Base-by-base conservation (phyloP, 306 rosid genomes). In the Citrullus amarus region DNA sequence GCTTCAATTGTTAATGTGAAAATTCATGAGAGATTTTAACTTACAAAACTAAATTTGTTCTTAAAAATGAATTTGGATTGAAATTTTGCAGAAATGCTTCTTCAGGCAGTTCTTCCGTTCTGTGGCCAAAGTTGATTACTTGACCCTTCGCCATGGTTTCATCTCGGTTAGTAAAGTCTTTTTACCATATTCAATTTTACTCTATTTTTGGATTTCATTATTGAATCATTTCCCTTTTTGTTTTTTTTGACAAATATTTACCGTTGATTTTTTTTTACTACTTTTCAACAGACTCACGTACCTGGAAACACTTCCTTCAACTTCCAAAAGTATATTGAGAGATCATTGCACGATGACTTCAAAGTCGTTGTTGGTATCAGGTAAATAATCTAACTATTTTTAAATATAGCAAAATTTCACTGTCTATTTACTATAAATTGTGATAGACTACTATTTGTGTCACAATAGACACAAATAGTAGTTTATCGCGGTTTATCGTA, bases 111-210 rank as follows among this genome's bases (percentile, higher is more conserved):
- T 89, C 82, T 89, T 87, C 67, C 71, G 76, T 30, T 87, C 93
- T 25, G 87, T 89, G n/a, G 90, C 88, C 43, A 87, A 81, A 82
- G 86, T 89, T 57, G 90, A 89, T 58, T 89, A 89, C 70, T 77
- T 85, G 78, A 89, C 93, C 50, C 70, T 89, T 61, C 93, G 93
- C 74, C 90, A 89, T 28, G 88, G 93, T 36, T 89, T 89, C 77
- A 48, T 89, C 61, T 79, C 85, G 44, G 93, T 89, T n/a, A 79
- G 88, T 77, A 61, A 14, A 80, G 2, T 2, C 7, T 22, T 1
- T 75, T 48, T 25, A 5, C 7, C 25, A 4, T 56, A 14, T n/a
- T 30, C 16, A 34, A 32, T 75, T 17, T 75, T 53, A 18, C 7
- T 55, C 14, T 7, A 34, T 56, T 58, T 56, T 41, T 76, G 1